Conservation (phyloP, 352 stramenopile species). For the Globisporangium emineosum region DNA sequence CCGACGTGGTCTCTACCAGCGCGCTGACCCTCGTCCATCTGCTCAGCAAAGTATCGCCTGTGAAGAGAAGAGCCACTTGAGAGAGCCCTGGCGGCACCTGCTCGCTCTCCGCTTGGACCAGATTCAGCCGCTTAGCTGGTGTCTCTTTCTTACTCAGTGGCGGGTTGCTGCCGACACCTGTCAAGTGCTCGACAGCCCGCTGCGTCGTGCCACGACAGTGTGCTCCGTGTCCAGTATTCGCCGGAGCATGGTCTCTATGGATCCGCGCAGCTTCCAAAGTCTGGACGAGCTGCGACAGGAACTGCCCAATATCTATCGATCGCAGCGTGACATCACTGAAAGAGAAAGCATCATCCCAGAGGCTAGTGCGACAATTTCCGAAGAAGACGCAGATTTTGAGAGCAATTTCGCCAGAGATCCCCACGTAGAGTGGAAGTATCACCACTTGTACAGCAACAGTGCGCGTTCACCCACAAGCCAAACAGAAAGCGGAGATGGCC, state of each 20-base stretch:
- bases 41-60: neutral
- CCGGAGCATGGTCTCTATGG: slow-evolving; percentile 25
- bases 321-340: slow-evolving; percentile 2
- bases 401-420: neutral
- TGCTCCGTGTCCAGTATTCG: slow-evolving; percentile 34
- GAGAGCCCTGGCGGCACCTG: slow-evolving; percentile 27
- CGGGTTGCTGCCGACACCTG: slow-evolving; percentile 23
- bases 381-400: slow-evolving; percentile 10
- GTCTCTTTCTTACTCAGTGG: slow-evolving; percentile 54
- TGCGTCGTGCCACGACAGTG: slow-evolving; percentile 15
- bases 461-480: neutral
- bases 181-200: slow-evolving; percentile 1
- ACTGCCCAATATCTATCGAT: slow-evolving; percentile 30
- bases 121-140: slow-evolving; percentile 45
- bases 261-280: slow-evolving; percentile 41
- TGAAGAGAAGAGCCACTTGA: neutral
- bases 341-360: neutral
- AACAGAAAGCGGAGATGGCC: neutral
- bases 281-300: slow-evolving; percentile 42
- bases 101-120: slow-evolving; percentile 32
- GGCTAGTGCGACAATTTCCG: neutral
- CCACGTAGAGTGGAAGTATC: neutral
- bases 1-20: slow-evolving; percentile 11
- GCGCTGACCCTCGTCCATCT: neutral
- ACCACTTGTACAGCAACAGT: neutral